Percentiles rank a stretch among this genome's conserved stretches.
Conservation (phyloP, 176 grass and related monocot species). For the Carex littledalei region DNA sequence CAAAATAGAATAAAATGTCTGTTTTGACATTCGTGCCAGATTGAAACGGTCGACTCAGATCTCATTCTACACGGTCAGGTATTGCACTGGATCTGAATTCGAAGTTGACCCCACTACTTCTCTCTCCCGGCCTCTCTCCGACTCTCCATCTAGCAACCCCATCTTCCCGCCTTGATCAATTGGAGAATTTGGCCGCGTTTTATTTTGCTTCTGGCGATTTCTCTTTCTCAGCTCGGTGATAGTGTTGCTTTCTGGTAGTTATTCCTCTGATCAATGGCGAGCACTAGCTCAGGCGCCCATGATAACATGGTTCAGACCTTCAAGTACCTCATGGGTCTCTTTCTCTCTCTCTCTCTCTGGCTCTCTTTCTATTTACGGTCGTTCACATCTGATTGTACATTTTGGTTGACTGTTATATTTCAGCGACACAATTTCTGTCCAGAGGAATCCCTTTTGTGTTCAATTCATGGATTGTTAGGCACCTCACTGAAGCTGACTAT, state of each 20-base stretch:
- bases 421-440: conserved; percentile 91
- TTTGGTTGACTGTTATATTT: conserved; percentile 5
- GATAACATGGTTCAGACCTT: conserved; percentile 52
- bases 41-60: too few relatives aligned
- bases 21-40: too few relatives aligned
- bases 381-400: conserved; percentile 6
- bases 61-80: too few relatives aligned
- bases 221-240: background rate
- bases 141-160: background rate
- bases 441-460: conserved; percentile 77
- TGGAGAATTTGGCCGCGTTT: background rate
- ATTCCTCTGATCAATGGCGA: conserved; percentile 12
- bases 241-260: background rate
- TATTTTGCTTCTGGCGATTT: background rate
- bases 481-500: conserved; percentile 61
- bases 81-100: too few relatives aligned
- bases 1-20: too few relatives aligned
- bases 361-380: background rate
- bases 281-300: background rate
- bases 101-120: too few relatives aligned
- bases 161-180: background rate
- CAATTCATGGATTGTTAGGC: conserved; percentile 91
- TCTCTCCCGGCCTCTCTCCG: background rate
- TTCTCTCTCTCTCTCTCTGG: background rate
- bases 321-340: conserved; percentile 78